These are phyloP conservation scores for Meredithiella fracta DNA, from an alignment of 2,329 filamentous ascomycete species.

Conservation along the genomic window DNA sequence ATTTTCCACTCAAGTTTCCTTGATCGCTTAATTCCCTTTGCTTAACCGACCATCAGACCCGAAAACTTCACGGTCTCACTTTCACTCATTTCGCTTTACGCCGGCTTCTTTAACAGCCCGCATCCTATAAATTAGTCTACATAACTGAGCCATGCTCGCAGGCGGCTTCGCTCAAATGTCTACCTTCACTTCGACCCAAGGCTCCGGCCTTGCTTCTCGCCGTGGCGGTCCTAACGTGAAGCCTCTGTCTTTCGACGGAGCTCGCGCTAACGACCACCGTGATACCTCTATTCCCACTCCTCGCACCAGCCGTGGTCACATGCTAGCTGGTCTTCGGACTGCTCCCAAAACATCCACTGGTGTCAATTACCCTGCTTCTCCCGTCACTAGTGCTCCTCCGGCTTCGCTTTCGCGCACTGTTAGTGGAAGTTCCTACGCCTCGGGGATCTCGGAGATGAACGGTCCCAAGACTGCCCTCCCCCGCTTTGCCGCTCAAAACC, in stretches of 20 bases:
- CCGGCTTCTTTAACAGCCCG: neutral
- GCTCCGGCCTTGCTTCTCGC: slow-evolving; percentile 67
- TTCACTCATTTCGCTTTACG: slow-evolving; percentile 11
- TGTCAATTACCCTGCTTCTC: slow-evolving; percentile 54
- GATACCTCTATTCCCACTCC: slow-evolving; percentile 62
- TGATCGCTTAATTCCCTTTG: neutral
- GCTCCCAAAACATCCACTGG: slow-evolving; percentile 74
- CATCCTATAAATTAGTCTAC: slow-evolving; percentile 8
- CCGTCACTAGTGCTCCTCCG: slow-evolving; percentile 25
- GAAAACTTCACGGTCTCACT: slow-evolving; percentile 1
- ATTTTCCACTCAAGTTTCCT: slow-evolving; percentile 1
- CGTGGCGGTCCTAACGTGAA: slow-evolving; percentile 81
- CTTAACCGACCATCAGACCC: neutral
- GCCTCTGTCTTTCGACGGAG: slow-evolving; percentile 62
- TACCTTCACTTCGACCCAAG: slow-evolving; percentile 55
- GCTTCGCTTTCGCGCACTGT: slow-evolving; percentile 29
- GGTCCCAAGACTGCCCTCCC: slow-evolving; percentile 43
- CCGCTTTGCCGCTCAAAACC: slow-evolving; percentile 23
- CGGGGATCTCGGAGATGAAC: slow-evolving; percentile 24
- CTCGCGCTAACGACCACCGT: slow-evolving; percentile 50
- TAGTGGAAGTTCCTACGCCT: slow-evolving; percentile 29
- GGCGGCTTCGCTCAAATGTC: slow-evolving; percentile 97
- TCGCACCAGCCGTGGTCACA: slow-evolving; percentile 83
- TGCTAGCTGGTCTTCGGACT: slow-evolving; percentile 83
- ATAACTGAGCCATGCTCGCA: slow-evolving; percentile 59